Evolutionary conservation across 2,329 filamentous ascomycete genomes (phyloP), one percentile per base, ranked within the genome.

Genomic region (Mycocentrospora acerina): DNA sequence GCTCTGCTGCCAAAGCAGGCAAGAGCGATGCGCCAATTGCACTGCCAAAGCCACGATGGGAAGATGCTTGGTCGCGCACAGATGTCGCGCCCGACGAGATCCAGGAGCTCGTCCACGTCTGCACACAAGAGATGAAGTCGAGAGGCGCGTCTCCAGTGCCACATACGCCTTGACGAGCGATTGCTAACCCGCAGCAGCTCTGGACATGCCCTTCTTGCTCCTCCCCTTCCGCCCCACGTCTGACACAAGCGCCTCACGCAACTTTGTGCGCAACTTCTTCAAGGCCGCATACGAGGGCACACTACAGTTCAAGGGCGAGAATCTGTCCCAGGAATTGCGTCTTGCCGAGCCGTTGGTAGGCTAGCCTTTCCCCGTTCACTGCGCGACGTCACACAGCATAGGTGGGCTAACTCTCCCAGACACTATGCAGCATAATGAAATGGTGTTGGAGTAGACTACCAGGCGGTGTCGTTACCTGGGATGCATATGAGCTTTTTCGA

Each of bases 401-500:
- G 33, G 48, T 16, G 42, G 19, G 45, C 61, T 59, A 34, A 62
- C 51, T 40, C 19, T 30, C 29, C 35, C 41, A 95, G 89, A 90
- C 95, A 40, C 80, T 98, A 37, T 90, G 90, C 50, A 93, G 90
- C 57, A 90, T 96, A 28, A 77, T 93, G 51, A 98, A 97, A 74
- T 98, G 93, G 93, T 97, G 91, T 69, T 98, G 93, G 93, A 90
- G 88, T 66, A 82, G 93, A 70, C 75, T 98, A 34, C 82, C 86
- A 28, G 89, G 90, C 42, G 93, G 93, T 59, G 83, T 98, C 11
- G 90, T 98, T 24, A 90, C 89, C 41, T 97, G 93, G 93, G 90
- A 96, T 60, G 89, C 89, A 28, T 98, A 98, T 63, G 90, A 97
- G 65, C 79, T 95, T 15, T 98, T 98, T 76, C 90, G 87, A 60